These are phyloP conservation scores for Backusella tuberculispora DNA, from an alignment of 192 early-diverging fungal species.

Conservation along the genomic window DNA sequence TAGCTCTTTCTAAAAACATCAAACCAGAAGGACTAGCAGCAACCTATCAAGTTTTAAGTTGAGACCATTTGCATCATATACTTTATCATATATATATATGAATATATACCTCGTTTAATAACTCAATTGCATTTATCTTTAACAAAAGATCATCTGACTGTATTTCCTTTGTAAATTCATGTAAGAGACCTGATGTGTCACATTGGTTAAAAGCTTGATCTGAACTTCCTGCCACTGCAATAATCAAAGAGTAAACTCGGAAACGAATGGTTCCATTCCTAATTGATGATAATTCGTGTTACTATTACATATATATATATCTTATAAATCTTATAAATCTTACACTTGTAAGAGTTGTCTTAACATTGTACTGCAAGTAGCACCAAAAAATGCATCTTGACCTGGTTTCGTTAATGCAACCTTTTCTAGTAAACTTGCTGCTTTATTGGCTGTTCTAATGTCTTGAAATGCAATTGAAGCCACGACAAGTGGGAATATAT, in stretches of 20 bases:
- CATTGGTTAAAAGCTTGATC: constrained; percentile 36
- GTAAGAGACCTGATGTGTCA: constrained; percentile 42
- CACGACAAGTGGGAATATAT: constrained; percentile 34
- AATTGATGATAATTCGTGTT: background rate
- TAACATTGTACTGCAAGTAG: constrained; percentile 17
- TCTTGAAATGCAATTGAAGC: constrained; percentile 43
- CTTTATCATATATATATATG: background rate
- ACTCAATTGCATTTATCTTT: constrained; percentile 51
- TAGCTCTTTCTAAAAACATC: constrained; percentile 39
- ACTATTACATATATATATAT: background rate
- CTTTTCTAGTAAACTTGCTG: constrained; percentile 39
- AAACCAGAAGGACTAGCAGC: constrained; percentile 38
- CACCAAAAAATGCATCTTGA: constrained; percentile 16
- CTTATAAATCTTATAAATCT: background rate
- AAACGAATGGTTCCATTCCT: constrained; percentile 48
- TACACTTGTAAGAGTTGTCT: constrained; percentile 3
- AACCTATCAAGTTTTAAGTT: constrained; percentile 21
- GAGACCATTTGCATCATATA: background rate
- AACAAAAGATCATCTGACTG: constrained; percentile 47
- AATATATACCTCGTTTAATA: constrained; percentile 46
- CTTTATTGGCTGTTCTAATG: constrained; percentile 33
- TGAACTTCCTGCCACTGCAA: constrained; percentile 42
- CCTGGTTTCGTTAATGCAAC: constrained; percentile 15
- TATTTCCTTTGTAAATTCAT: constrained; percentile 39
- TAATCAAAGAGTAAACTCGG: constrained; percentile 53